These are phyloP conservation scores for Aspergillus udagawae DNA, from an alignment of 2,329 filamentous ascomycete species.

Conservation along the genomic window DNA sequence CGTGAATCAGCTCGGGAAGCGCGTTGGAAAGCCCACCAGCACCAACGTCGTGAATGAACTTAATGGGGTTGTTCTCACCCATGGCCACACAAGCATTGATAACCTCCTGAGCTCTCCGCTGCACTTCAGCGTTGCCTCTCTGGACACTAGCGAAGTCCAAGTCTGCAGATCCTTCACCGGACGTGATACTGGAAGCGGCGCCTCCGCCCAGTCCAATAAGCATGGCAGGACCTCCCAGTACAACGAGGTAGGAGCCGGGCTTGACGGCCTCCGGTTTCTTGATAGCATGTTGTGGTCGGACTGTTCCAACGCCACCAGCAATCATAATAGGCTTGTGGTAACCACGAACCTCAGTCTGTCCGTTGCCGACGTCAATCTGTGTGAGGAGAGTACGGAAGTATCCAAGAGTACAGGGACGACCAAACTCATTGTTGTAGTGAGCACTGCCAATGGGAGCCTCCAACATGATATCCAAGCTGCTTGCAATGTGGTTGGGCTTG, in stretches of 20 bases:
- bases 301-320: slow-evolving; percentile 89
- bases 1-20: slow-evolving; percentile 83
- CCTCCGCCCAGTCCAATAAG: slow-evolving; percentile 93
- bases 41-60: slow-evolving; percentile 96
- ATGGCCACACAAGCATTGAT: slow-evolving; percentile 90
- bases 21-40: slow-evolving; percentile 84
- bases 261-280: slow-evolving; percentile 77
- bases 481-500: slow-evolving; percentile 86
- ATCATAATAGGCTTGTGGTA: slow-evolving; percentile 99
- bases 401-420: slow-evolving; percentile 79
- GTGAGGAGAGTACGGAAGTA: slow-evolving; percentile 89
- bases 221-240: slow-evolving; percentile 95
- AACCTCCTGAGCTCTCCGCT: slow-evolving; percentile 93
- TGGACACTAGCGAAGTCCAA: slow-evolving; percentile 97
- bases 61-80: slow-evolving; percentile 81
- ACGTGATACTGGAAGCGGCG: slow-evolving; percentile 86
- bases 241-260: slow-evolving; percentile 84
- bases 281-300: slow-evolving; percentile 83
- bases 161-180: slow-evolving; percentile 82
- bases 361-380: slow-evolving; percentile 57
- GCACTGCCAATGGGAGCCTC: slow-evolving; percentile 94
- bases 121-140: slow-evolving; percentile 93
- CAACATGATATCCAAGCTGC: slow-evolving; percentile 93
- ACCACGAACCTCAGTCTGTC: slow-evolving; percentile 69
- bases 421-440: slow-evolving; percentile 97